Percentiles rank a stretch among this genome's conserved stretches.
Conservation (phyloP, 2,329 filamentous ascomycete species). For the Decorospora gaudefroyi region DNA sequence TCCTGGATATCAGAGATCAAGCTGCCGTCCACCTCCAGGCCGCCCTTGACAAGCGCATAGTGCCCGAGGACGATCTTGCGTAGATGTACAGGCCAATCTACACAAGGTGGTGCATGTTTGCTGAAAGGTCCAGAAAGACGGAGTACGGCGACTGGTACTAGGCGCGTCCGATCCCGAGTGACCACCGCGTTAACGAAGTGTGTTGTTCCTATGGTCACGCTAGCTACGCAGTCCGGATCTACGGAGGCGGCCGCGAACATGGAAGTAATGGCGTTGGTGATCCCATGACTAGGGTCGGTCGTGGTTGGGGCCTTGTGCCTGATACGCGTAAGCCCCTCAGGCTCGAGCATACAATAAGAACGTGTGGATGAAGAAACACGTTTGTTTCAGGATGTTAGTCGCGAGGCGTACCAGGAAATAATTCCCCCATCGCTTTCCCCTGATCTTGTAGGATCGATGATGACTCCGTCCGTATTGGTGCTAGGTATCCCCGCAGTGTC, state of each 20-base stretch:
- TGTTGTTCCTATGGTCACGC: slow-evolving; percentile 59
- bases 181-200: slow-evolving; percentile 59
- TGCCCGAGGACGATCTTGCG: slow-evolving; percentile 54
- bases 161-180: slow-evolving; percentile 55
- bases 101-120: slow-evolving; percentile 56
- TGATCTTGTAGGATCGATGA: slow-evolving; percentile 42
- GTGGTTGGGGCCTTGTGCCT: slow-evolving; percentile 50
- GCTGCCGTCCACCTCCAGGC: slow-evolving; percentile 57
- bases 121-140: slow-evolving; percentile 56
- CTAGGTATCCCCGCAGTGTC: slow-evolving; percentile 23
- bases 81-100: slow-evolving; percentile 56
- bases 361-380: not conserved
- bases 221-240: slow-evolving; percentile 44
- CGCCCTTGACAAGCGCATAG: slow-evolving; percentile 54
- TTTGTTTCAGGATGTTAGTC: too few species aligned
- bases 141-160: slow-evolving; percentile 59
- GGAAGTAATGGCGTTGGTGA: slow-evolving; percentile 41
- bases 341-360: not conserved
- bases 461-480: slow-evolving; percentile 46
- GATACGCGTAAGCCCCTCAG: not conserved
- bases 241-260: slow-evolving; percentile 44
- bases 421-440: slow-evolving; percentile 37
- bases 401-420: slow-evolving; percentile 42
- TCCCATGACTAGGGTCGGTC: slow-evolving; percentile 46
- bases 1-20: slow-evolving; percentile 51